These are phyloP conservation scores for Lithospermum erythrorhizon DNA, from an alignment of 257 asterid species.

Conservation along the genomic window DNA sequence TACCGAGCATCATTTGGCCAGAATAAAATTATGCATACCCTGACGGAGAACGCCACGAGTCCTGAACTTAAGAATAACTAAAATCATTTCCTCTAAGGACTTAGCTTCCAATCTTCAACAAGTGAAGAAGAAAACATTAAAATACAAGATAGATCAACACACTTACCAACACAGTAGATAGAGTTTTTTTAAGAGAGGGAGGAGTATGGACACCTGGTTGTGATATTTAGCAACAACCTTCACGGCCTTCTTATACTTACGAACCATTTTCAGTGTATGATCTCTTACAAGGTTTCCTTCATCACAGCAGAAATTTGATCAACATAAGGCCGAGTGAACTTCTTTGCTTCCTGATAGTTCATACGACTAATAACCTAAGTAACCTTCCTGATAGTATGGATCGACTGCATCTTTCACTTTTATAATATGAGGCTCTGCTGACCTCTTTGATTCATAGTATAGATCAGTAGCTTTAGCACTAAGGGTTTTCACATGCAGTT, in stretches of 20 bases:
- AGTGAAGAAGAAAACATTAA: neutral
- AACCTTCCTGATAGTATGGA: slow-evolving; percentile 31
- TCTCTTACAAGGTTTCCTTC: neutral
- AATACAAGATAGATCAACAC: no score
- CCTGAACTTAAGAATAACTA: no score
- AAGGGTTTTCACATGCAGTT: slow-evolving; percentile 14
- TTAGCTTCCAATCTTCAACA: slow-evolving; percentile 28
- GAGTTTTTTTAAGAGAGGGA: neutral
- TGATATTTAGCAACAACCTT: slow-evolving; percentile 17
- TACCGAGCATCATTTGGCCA: slow-evolving; percentile 10
- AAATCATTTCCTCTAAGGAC: no score
- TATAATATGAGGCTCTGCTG: slow-evolving; percentile 19
- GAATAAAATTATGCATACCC: no score
- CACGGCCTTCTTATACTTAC: slow-evolving; percentile 13
- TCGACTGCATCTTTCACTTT: slow-evolving; percentile 5
- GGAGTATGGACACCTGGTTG: slow-evolving; percentile 22
- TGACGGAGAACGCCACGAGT: no score
- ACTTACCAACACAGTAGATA: no score
- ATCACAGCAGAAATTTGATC: neutral
- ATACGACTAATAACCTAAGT: slow-evolving; percentile 22
- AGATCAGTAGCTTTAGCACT: slow-evolving; percentile 14
- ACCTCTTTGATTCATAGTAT: slow-evolving; percentile 19
- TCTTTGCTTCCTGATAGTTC: neutral
- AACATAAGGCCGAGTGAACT: neutral
- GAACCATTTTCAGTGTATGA: slow-evolving; percentile 10